Evolutionary conservation across 164 flowering plant species (phyloP), one percentile per base, ranked within the genome.

Genomic region (Vitis labrusca): DNA sequence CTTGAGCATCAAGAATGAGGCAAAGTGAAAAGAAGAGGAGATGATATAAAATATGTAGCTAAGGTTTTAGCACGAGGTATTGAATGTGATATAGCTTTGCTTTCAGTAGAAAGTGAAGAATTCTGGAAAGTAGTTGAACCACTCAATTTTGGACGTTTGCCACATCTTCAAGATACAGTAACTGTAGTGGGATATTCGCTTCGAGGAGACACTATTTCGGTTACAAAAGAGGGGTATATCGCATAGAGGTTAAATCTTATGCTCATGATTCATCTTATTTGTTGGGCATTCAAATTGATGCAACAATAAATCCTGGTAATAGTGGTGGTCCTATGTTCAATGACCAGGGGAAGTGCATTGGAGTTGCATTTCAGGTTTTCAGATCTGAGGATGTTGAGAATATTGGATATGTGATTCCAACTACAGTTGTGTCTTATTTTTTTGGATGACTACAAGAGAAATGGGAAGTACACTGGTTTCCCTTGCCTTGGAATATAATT

Each of bases 271-370:
- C 19, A 19, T 19, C 1, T 19, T 19, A 19, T 19, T 19, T 19
- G 19, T 19, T 19, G 1, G 19, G 19, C 19, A 19, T 19, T 19
- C 19, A 19, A 19, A 19, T 19, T 19, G 23, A 19, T 19, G 23
- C 19, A 19, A 19, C 19, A 19, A 19, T 19, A 19, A 1, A 61
- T 71, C 80, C 49, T 78, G 99, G 99, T 74, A 96, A 96, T 82
- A 96, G 99, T 81, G 99, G 99, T 68, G 99, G 98, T 64, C 99
- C 99, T 80, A 98, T 97, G 73, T 96, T 96, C 80, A 96, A 90
- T 77, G 97, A 88, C 76, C 84, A 82, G 61, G 97, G 99, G 64
- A 97, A 96, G 71, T 96, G 99, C 86, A 92, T 96, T 69, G 99
- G 99, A 37, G 93, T 96, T 59, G 99, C 99, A 60, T 96, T 96